Conservation (phyloP, 805 yeast genomes). For the Pichia cephalocereana region DNA sequence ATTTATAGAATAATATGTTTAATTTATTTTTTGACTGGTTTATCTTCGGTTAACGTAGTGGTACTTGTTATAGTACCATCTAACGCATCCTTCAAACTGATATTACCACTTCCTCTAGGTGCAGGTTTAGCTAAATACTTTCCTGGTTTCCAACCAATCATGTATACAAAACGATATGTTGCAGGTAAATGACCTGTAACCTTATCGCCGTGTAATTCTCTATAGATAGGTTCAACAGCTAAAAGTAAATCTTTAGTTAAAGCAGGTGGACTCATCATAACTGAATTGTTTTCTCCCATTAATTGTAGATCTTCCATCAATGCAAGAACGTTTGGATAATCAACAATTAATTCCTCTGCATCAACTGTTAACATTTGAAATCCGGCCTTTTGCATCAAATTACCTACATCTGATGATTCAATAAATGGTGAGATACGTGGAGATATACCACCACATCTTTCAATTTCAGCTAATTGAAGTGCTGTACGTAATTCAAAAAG, state of each 20-base stretch:
- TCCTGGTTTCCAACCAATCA: constrained; percentile 86
- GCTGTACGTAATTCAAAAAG: constrained; percentile 75
- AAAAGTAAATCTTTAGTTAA: constrained; percentile 55
- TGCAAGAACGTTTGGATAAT: constrained; percentile 62
- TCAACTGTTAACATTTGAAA: constrained; percentile 77
- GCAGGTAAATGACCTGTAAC: constrained; percentile 55
- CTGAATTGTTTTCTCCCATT: constrained; percentile 81
- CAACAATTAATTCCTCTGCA: constrained; percentile 73
- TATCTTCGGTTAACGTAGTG: constrained; percentile 13
- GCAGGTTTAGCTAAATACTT: constrained; percentile 64
- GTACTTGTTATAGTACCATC: constrained; percentile 10
- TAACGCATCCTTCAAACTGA: constrained; percentile 57
- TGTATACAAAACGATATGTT: constrained; percentile 66
- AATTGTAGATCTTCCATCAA: constrained; percentile 62
- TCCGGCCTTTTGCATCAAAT: constrained; percentile 63
- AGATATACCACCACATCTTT: constrained; percentile 67
- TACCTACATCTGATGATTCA: constrained; percentile 67
- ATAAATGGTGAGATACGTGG: constrained; percentile 79
- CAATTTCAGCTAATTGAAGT: constrained; percentile 74
- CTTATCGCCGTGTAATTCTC: constrained; percentile 57
- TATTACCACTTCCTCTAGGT: constrained; percentile 61
- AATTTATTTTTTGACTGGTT: background rate
- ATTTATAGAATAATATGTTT: background rate
- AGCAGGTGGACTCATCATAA: constrained; percentile 24
- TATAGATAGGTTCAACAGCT: constrained; percentile 73